Percentiles rank a stretch among this genome's conserved stretches.
phyloP scores from a whole-genome alignment of 768 basidiomycete genomes.

The Suillus alpinus region DNA sequence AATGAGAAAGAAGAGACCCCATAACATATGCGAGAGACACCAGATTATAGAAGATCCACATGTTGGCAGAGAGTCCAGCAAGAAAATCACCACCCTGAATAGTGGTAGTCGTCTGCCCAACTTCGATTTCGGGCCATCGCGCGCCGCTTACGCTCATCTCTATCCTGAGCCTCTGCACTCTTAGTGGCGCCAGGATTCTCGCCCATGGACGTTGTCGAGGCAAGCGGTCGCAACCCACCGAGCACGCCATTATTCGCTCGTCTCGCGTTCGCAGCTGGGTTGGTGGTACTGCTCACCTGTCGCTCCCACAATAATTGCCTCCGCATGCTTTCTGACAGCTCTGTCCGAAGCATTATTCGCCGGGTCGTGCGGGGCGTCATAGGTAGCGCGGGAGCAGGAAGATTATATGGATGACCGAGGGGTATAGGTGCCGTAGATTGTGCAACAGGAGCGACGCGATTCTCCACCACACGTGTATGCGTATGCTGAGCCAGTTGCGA shows the following conservation, averaged over 20 bases:
- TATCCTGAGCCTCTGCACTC: slow-evolving; percentile 30
- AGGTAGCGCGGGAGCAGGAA: slow-evolving; percentile 61
- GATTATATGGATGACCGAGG: slow-evolving; percentile 65
- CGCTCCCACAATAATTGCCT: slow-evolving; percentile 81
- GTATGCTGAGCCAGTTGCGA: slow-evolving; percentile 21
- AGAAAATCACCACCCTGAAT: slow-evolving; percentile 53
- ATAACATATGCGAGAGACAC: slow-evolving; percentile 16
- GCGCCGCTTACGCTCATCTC: slow-evolving; percentile 39
- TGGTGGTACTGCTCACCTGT: slow-evolving; percentile 54
- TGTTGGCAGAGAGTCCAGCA: slow-evolving; percentile 5
- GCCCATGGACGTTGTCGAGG: slow-evolving; percentile 21
- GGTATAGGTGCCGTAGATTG: slow-evolving; percentile 53
- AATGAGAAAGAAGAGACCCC: slow-evolving; percentile 16
- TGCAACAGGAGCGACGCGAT: slow-evolving; percentile 21
- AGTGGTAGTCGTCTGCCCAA: slow-evolving; percentile 69
- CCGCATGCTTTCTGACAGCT: slow-evolving; percentile 81
- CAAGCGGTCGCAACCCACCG: slow-evolving; percentile 32
- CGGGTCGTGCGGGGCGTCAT: slow-evolving; percentile 86
- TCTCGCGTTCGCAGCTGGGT: slow-evolving; percentile 37
- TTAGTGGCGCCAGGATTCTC: slow-evolving; percentile 11
- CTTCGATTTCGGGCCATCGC: slow-evolving; percentile 61
- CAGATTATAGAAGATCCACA: slow-evolving; percentile 21
- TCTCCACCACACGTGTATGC: slow-evolving; percentile 10
- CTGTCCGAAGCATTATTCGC: slow-evolving; percentile 77
- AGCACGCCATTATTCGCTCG: slow-evolving; percentile 28